Base-by-base conservation (phyloP, 371 early-diverging fungal species). In the Globomyces sp. region DNA sequence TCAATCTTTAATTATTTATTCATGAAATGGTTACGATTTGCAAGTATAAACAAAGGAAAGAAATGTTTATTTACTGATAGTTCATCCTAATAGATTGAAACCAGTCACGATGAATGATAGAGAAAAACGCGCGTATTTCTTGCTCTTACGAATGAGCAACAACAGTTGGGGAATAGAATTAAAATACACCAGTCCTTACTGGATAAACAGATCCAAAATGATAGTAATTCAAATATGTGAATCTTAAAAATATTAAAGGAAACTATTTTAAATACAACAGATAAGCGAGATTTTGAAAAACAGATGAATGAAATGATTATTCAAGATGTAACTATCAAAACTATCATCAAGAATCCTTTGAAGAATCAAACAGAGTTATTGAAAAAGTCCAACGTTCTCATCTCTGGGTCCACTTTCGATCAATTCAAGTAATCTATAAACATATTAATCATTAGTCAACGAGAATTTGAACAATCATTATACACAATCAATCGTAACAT, bases 171-270 rank as follows among this genome's bases (percentile, higher is more conserved):
- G 36, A 39, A 4, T 39, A 24, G 55, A 55, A 55, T 39, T 55
- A 39, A 55, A 55, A 55, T 55, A 55, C 40, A 55, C 55, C 4
- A 39, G 40, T 3, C 40, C 55, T 39, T 55, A 55, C 39, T 55
- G 55, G 55, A 39, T 40, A 55, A 55, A 55, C 55, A 24, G 55
- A 55, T 55, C 55, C 40, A 55, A 39, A 55, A 55, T 55, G 8
- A 36, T 55, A 6, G 55, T 55, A 39, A 11, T 34, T 39, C 6
- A 6, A n/a, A 9, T 39, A 4, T 4, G 36, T 9, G 24, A 24
- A 24, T 24, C 24, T 24, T 24, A 24, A 24, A 24, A 24, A 24
- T 24, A 39, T n/a, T 3, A 4, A 9, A 55, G 55, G 55, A 55
- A 55, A 39, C 55, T 55, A 39, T 55, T 3, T 40, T 55, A 4